Conservation (phyloP, 2,329 filamentous ascomycete genomes). For the Trichoderma sp. region DNA sequence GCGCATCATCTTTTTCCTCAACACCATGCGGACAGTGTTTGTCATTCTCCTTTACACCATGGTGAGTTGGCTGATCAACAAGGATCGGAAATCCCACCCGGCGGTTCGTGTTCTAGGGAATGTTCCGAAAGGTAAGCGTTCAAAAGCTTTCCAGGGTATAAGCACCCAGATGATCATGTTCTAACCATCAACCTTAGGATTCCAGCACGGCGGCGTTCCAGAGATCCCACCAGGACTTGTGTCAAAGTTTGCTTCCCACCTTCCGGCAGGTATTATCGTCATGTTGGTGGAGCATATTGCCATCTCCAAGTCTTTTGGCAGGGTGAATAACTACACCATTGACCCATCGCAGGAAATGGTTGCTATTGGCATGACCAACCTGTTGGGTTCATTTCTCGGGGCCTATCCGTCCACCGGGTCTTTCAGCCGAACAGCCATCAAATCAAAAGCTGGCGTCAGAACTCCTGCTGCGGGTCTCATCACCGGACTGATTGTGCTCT, state of each 20-base stretch:
- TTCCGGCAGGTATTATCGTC: conserved; percentile 90
- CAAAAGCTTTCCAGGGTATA: neutral
- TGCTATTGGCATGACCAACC: conserved; percentile 86
- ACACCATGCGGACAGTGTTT: conserved; percentile 86
- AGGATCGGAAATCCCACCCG: conserved; percentile 61
- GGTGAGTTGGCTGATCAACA: conserved; percentile 84
- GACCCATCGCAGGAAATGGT: conserved; percentile 95
- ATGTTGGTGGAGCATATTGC: conserved; percentile 95
- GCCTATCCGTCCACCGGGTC: conserved; percentile 93
- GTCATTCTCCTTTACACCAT: conserved; percentile 90
- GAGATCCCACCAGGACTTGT: conserved; percentile 67
- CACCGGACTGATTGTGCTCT: conserved; percentile 79
- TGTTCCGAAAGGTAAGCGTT: conserved; percentile 67
- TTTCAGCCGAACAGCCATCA: conserved; percentile 94
- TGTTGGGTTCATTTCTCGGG: conserved; percentile 88
- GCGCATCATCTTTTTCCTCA: conserved; percentile 85
- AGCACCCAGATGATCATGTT: neutral
- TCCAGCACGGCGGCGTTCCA: conserved; percentile 76
- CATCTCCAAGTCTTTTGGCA: conserved; percentile 94
- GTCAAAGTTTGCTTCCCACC: conserved; percentile 65
- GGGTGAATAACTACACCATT: conserved; percentile 95
- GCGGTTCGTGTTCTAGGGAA: conserved; percentile 71
- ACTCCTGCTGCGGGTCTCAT: conserved; percentile 90
- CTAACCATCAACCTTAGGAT: conserved; percentile 51
- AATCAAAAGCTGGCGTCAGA: conserved; percentile 92